Evolutionary conservation across 495 filamentous ascomycete genomes (phyloP).

Genomic region (Neurospora sp.): DNA sequence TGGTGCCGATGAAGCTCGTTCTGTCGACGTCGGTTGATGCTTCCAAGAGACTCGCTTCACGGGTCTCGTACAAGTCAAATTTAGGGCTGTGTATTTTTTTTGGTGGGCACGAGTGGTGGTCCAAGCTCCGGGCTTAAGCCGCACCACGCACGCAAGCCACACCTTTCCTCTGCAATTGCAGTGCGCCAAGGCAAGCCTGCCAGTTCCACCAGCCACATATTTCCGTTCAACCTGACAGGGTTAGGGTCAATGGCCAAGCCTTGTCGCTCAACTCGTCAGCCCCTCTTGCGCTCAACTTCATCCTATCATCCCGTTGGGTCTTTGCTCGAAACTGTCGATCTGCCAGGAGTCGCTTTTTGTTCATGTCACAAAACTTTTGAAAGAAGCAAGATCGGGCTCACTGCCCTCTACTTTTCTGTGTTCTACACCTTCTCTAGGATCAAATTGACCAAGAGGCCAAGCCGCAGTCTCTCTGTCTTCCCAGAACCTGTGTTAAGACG

Average conservation of each 20-base stretch:
- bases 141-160: background rate
- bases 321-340: background rate
- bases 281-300: background rate
- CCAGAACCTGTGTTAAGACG: background rate
- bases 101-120: slow-evolving; percentile 19
- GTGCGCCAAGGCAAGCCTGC: background rate
- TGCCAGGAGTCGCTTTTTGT: background rate
- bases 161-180: background rate
- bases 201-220: background rate
- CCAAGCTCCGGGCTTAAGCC: slow-evolving; percentile 15
- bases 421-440: background rate
- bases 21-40: slow-evolving; percentile 23
- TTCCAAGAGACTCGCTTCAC: slow-evolving; percentile 14
- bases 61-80: slow-evolving; percentile 14
- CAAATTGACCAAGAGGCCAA: background rate
- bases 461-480: background rate
- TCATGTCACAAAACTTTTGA: background rate
- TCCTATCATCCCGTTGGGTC: background rate
- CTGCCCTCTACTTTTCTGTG: background rate
- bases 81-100: slow-evolving; percentile 30
- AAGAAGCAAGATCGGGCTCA: background rate
- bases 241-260: background rate
- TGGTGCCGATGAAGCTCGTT: slow-evolving; percentile 24
- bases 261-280: background rate
- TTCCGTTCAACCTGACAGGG: background rate